Evolutionary conservation across 257 asterid genomes (phyloP), one percentile per base, ranked within the genome.

Genomic region (Ilex aquifolium): DNA sequence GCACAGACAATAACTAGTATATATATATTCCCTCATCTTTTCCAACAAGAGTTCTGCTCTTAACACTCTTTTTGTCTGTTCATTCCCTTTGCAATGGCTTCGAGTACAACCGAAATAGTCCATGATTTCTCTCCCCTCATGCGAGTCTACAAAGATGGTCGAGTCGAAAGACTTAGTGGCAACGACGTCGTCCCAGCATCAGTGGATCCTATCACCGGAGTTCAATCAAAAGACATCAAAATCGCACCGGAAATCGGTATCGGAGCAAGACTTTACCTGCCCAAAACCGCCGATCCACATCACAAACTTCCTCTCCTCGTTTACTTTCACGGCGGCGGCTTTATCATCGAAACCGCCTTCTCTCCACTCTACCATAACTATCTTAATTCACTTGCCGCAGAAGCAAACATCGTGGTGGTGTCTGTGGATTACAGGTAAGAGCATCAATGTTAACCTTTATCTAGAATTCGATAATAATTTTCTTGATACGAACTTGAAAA

Each of bases 291-390:
- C 30, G n/a, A 40, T 11, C 72, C 73, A 2, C 65, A 32, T 12
- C 44, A 48, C 0, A 83, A 83, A 55, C 83, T 81, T 13, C 91
- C 95, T 0, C 70, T 85, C 0, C 39, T 85, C 0, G 70, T 88
- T 57, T 88, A 83, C 80, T 77, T 75, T 44, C 91, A 85, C 51
- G 95, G 94, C n/a, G 95, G 95, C 4, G 94, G 63, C 2, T 88
- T 81, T 29, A 15, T 71, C 12, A 13, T 72, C 1, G 76, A 64
- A 31, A 83, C 90, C 5, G 79, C 90, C 48, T 85, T 73, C 72
- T 70, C 80, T 2, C 66, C 77, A 0, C 16, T 56, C 0, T 79
- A 77, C 60, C 80, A 83, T 56, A 63, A 63, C 2, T 66, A 71
- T 71, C 13, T 86, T 6, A 72, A 51, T 60, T 56, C 72, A 48